phyloP scores from a whole-genome alignment of 345 rosid genomes.

The Eutrema heterophyllum region DNA sequence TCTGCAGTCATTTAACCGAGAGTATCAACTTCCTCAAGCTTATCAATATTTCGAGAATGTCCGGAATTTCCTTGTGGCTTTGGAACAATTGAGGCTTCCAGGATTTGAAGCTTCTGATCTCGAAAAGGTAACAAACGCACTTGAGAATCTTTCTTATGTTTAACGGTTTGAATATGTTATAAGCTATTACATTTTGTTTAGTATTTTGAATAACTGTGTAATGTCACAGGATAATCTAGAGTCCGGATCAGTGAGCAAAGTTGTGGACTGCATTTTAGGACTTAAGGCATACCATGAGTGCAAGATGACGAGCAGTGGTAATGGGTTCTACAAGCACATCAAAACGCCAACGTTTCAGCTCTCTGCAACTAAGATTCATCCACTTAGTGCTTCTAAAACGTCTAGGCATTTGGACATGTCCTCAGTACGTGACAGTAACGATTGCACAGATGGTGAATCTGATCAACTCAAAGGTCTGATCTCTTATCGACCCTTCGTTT shows the following conservation, averaged over 20 bases:
- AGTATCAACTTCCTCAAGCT: conserved; percentile 67
- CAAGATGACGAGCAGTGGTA: conserved; percentile 51
- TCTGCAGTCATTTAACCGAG: conserved; percentile 44
- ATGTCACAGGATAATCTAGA: conserved; percentile 66
- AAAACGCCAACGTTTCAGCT: conserved; percentile 59
- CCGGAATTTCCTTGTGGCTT: conserved; percentile 75
- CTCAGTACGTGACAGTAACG: conserved; percentile 34
- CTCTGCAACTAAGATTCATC: conserved; percentile 38
- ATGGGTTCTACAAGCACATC: conserved; percentile 45
- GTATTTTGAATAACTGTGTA: background rate
- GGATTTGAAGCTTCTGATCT: conserved; percentile 96
- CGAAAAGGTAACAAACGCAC: conserved; percentile 58
- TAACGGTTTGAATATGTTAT: background rate
- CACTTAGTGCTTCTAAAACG: conserved; percentile 37
- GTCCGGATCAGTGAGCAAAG: conserved; percentile 65
- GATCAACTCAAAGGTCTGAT: conserved; percentile 48
- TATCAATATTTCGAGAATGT: conserved; percentile 94
- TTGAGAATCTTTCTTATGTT: background rate
- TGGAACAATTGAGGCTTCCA: conserved; percentile 72
- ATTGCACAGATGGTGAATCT: conserved; percentile 29
- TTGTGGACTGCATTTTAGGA: conserved; percentile 82
- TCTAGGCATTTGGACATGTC: conserved; percentile 61
- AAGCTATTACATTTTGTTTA: background rate
- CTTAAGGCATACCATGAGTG: conserved; percentile 68
- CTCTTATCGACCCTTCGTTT: background rate